Conservation (phyloP, 2,329 filamentous ascomycete genomes). For the Aspergillus ochraceoroseus region DNA sequence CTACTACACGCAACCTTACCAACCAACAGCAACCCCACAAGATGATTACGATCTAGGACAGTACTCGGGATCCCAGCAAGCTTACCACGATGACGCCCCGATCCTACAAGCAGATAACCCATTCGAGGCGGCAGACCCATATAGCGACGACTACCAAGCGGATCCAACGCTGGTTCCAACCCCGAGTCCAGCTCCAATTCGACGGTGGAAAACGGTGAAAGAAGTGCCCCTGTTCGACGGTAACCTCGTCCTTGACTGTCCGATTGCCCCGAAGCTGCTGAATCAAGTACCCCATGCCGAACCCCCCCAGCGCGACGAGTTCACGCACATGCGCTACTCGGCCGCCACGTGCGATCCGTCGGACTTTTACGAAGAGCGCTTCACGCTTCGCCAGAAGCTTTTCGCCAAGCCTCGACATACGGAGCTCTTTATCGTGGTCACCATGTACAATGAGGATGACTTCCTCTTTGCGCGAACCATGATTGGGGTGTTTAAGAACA, state of each 20-base stretch:
- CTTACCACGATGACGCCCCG: constrained; percentile 68
- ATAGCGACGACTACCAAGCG: constrained; percentile 46
- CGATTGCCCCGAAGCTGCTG: constrained; percentile 80
- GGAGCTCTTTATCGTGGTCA: constrained; percentile 92
- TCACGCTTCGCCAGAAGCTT: constrained; percentile 83
- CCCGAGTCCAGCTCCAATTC: constrained; percentile 59
- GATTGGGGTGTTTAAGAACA: constrained; percentile 97
- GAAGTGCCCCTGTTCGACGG: constrained; percentile 96
- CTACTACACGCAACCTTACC: constrained; percentile 79
- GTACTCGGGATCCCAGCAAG: constrained; percentile 49
- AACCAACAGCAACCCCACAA: constrained; percentile 55
- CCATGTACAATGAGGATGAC: constrained; percentile 99
- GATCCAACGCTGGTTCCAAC: constrained; percentile 36
- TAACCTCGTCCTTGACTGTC: constrained; percentile 94
- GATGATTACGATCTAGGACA: constrained; percentile 55
- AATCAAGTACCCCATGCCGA: constrained; percentile 80
- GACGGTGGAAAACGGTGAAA: constrained; percentile 97
- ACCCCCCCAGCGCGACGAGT: constrained; percentile 73
- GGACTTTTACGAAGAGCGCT: constrained; percentile 82
- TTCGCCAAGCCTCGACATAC: constrained; percentile 91
- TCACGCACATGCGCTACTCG: constrained; percentile 77
- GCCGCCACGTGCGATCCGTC: constrained; percentile 90
- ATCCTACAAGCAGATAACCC: constrained; percentile 64
- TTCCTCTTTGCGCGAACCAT: constrained; percentile 92
- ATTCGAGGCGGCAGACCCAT: constrained; percentile 58